Evolutionary conservation across 345 rosid species (phyloP).

Genomic region (Arabis hirsuta): DNA sequence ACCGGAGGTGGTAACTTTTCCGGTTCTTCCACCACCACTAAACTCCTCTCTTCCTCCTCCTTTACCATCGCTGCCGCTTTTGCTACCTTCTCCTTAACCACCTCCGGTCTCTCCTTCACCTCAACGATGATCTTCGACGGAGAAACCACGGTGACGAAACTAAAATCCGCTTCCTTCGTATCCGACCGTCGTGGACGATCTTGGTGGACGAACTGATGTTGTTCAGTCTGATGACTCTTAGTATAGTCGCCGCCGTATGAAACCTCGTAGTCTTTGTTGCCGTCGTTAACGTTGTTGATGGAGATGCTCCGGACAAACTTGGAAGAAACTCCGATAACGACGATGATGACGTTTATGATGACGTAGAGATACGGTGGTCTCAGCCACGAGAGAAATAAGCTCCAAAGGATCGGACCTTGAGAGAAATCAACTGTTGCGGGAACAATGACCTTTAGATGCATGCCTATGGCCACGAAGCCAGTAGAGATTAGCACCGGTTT

Average conservation of each 20-base stretch:
- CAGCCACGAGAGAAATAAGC: constrained; percentile 55
- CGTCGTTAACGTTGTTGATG: constrained; percentile 23
- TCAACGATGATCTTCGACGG: background rate
- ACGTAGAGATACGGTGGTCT: constrained; percentile 66
- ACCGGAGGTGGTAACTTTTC: constrained; percentile 42
- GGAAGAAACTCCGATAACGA: constrained; percentile 61
- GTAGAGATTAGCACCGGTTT: constrained; percentile 53
- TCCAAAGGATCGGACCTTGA: constrained; percentile 50
- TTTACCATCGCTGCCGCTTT: background rate
- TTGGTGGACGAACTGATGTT: background rate
- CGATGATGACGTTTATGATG: constrained; percentile 64
- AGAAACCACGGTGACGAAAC: background rate
- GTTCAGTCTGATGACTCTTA: constrained; percentile 27
- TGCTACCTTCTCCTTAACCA: background rate
- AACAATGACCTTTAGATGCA: constrained; percentile 47
- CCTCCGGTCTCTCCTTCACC: constrained; percentile 2
- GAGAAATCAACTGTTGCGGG: constrained; percentile 55
- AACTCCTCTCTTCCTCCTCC: constrained; percentile 26
- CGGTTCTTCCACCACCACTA: constrained; percentile 40
- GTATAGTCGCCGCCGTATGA: constrained; percentile 24
- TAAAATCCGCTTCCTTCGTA: constrained; percentile 7
- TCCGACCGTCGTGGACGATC: background rate
- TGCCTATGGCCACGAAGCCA: constrained; percentile 50
- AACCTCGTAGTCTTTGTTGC: constrained; percentile 10
- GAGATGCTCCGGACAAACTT: constrained; percentile 40